A percentile compares a stretch with the other conserved stretches of the same genome.
phyloP scores from a whole-genome alignment of 2,329 filamentous ascomycete genomes.

The Emergomyces orientalis region DNA sequence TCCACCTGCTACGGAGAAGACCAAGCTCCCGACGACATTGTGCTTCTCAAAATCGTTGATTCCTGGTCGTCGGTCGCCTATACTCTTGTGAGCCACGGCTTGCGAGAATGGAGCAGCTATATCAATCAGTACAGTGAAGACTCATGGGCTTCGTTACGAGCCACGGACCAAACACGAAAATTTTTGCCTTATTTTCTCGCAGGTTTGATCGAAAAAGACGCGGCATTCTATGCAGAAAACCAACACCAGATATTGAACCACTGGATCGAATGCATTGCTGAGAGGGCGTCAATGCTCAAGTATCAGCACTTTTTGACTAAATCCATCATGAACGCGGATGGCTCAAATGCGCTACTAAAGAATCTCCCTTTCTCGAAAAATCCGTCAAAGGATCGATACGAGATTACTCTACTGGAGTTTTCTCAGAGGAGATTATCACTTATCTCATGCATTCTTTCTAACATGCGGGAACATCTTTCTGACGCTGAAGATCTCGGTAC shows the following conservation, averaged over 20 bases:
- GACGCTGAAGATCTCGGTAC: constrained; percentile 25
- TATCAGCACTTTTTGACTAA: constrained; percentile 51
- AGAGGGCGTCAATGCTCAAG: constrained; percentile 51
- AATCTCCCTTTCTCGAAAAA: constrained; percentile 50
- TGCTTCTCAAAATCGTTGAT: constrained; percentile 45
- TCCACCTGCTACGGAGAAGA: constrained; percentile 56
- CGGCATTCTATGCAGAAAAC: constrained; percentile 37
- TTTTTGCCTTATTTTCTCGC: constrained; percentile 40
- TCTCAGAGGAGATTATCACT: constrained; percentile 46
- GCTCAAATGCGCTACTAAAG: constrained; percentile 40
- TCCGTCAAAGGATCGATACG: constrained; percentile 29
- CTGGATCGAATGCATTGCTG: constrained; percentile 49
- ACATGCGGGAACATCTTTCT: constrained; percentile 48
- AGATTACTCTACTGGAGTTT: constrained; percentile 45
- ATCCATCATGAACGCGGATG: constrained; percentile 43
- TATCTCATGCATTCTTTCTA: constrained; percentile 48
- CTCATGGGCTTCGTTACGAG: constrained; percentile 40
- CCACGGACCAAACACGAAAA: constrained; percentile 40
- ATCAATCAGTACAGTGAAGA: constrained; percentile 45
- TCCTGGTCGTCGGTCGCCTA: constrained; percentile 46
- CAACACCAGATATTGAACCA: constrained; percentile 41
- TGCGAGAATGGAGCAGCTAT: constrained; percentile 48
- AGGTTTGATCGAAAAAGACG: constrained; percentile 36
- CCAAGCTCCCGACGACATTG: constrained; percentile 42
- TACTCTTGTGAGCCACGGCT: constrained; percentile 38